A percentile compares a stretch with the other conserved stretches of the same genome.
Evolutionary conservation across 352 stramenopile genomes (phyloP).

Genomic region (Globisporangium alternatum): DNA sequence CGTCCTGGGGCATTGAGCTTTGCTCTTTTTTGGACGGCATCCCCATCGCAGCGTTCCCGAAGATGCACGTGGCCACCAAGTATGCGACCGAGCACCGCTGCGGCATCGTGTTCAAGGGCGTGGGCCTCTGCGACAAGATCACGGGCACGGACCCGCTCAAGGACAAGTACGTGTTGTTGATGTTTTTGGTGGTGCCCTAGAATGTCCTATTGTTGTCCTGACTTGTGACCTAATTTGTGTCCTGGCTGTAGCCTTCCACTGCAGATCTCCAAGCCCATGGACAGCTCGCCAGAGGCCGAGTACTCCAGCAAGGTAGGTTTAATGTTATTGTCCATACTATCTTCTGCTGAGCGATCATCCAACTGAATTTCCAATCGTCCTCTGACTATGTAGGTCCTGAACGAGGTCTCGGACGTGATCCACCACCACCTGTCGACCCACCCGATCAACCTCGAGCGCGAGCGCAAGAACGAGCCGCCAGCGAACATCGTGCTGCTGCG

Average conservation of each 20-base stretch:
- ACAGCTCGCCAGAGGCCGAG: conserved; percentile 57
- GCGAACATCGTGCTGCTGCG: conserved; percentile 86
- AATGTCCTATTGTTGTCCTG: not conserved
- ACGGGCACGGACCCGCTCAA: conserved; percentile 86
- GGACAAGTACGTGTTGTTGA: conserved; percentile 65
- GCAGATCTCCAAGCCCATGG: conserved; percentile 50
- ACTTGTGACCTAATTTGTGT: not conserved
- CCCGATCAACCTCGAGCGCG: conserved; percentile 73
- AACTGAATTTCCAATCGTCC: not conserved
- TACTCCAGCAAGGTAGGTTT: conserved; percentile 56
- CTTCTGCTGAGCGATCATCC: no score
- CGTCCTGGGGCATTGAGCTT: conserved; percentile 76
- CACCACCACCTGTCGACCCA: conserved; percentile 59
- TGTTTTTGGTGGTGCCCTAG: not conserved
- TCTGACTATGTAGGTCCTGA: conserved; percentile 39
- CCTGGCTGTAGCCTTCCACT: conserved; percentile 52
- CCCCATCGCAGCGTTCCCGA: conserved; percentile 53
- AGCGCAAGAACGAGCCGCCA: conserved; percentile 45
- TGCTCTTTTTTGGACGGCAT: conserved; percentile 74
- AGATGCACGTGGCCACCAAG: conserved; percentile 72
- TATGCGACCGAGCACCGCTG: conserved; percentile 88
- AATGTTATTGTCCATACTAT: not conserved
- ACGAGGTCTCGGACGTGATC: conserved; percentile 71
- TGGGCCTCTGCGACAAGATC: conserved; percentile 81
- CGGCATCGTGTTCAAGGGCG: conserved; percentile 83